These are phyloP conservation scores for Sarocladium oryzae DNA, from an alignment of 2,329 filamentous ascomycete genomes.

Conservation along the genomic window DNA sequence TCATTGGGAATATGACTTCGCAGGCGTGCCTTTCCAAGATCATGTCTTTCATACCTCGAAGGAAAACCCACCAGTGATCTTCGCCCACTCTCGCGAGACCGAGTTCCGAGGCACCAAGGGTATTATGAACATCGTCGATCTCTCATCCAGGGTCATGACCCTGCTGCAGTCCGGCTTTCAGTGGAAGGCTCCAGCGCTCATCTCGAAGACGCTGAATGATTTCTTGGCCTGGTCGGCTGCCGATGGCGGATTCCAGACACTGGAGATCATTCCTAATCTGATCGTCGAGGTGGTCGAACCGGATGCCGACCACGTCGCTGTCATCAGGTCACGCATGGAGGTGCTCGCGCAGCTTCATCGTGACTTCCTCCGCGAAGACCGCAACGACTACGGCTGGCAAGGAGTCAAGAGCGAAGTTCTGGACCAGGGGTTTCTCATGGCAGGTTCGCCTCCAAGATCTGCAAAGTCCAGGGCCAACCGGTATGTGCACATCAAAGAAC, in stretches of 20 bases:
- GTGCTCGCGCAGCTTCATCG: conserved; percentile 29
- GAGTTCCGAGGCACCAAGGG: conserved; percentile 22
- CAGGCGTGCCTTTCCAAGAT: conserved; percentile 32
- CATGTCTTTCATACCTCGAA: conserved; percentile 27
- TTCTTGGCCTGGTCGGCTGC: conserved; percentile 35
- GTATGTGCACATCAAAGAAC: neutral
- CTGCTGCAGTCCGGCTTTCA: conserved; percentile 23
- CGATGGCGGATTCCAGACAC: conserved; percentile 30
- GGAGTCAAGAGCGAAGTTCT: conserved; percentile 14
- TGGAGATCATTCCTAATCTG: conserved; percentile 32
- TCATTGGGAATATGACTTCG: conserved; percentile 35
- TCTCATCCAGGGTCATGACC: conserved; percentile 29
- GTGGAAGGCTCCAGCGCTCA: conserved; percentile 18
- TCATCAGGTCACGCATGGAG: conserved; percentile 30
- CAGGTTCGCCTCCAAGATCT: neutral
- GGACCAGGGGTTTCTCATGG: conserved; percentile 1
- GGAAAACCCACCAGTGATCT: conserved; percentile 28
- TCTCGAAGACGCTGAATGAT: conserved; percentile 27
- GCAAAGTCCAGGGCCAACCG: neutral
- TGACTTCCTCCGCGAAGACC: conserved; percentile 24
- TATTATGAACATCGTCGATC: conserved; percentile 26
- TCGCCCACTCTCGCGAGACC: conserved; percentile 27
- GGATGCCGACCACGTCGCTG: conserved; percentile 23
- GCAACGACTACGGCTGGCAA: conserved; percentile 25
- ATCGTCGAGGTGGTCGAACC: conserved; percentile 29